Evolutionary conservation across 1,139 yeast species (phyloP), one percentile per base, ranked within the genome.

Genomic region (Candida frijolesensis): DNA sequence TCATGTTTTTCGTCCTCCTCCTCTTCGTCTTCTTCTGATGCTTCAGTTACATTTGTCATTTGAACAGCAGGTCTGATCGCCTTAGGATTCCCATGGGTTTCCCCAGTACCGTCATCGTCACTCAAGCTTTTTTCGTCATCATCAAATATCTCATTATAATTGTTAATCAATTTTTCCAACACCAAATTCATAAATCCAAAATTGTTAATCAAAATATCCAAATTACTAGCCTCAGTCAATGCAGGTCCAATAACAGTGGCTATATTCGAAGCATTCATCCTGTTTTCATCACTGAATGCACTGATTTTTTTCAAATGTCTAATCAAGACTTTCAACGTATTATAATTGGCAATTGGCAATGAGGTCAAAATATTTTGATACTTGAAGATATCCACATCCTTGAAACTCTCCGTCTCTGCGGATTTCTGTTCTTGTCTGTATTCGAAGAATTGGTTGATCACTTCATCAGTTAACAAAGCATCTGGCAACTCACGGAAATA

Each of bases 401-500:
- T 50, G 7, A 33, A 40, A 7, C 46, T 46, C 30, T 54, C 44
- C 56, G 48, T 48, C 54, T 2, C 69, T 60, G 45, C 70, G 66
- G 3, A 66, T 33, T 39, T 38, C 11, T 32, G 16, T 16, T 74
- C 76, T 22, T 74, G 76, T 53, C 74, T 76, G 25, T 67, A 54
- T 2, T 62, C 60, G 46, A 88, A 80, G 51, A 85, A 74, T 29
- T 76, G 76, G 44, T 78, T 81, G 45, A 77, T 74, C 1, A 71
- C 79, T 44, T 62, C 62, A 55, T 77, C 80, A 0, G 95, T 84
- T 50, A 94, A 78, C 39, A 92, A 68, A 1, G 97, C 89, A 60
- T 92, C 96, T 0, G 97, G 97, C 45, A 94, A 71, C 60, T 91
- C 98, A 57, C 99, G 80, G 57, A 94, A 71, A 63, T 82, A 92